Evolutionary conservation across 2,329 filamentous ascomycete genomes (phyloP).

Genomic region (Clathrospora elynae): DNA sequence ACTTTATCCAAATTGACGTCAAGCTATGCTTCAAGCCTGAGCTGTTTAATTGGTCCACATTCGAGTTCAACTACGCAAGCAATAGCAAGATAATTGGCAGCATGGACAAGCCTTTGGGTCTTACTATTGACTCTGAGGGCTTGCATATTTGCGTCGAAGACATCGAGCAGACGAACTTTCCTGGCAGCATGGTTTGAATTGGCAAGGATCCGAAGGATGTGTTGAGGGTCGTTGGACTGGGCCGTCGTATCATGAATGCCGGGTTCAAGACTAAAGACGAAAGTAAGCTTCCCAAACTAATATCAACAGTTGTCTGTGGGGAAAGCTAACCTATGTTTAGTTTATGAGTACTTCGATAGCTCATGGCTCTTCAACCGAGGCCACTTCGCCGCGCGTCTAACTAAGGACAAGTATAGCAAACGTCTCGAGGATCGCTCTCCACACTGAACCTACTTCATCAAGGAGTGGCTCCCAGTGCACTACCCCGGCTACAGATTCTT

Average conservation of each 20-base stretch:
- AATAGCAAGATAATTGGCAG: slow-evolving; percentile 31
- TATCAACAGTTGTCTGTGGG: background rate
- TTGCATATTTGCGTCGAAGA: slow-evolving; percentile 33
- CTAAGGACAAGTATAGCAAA: slow-evolving; percentile 24
- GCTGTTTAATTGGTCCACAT: slow-evolving; percentile 30
- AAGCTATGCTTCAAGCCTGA: slow-evolving; percentile 28
- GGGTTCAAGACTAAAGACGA: slow-evolving; percentile 26
- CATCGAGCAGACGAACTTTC: slow-evolving; percentile 27
- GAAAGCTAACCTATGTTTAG: slow-evolving; percentile 7
- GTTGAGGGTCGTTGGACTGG: slow-evolving; percentile 24
- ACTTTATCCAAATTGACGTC: slow-evolving; percentile 35
- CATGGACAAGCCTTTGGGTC: slow-evolving; percentile 34
- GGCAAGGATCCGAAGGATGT: slow-evolving; percentile 28
- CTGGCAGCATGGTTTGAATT: slow-evolving; percentile 31
- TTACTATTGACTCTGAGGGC: slow-evolving; percentile 32
- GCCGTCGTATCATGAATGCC: slow-evolving; percentile 23
- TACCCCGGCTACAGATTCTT: slow-evolving; percentile 19
- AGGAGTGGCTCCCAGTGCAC: slow-evolving; percentile 27
- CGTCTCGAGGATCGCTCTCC: slow-evolving; percentile 23
- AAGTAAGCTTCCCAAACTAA: slow-evolving; percentile 18
- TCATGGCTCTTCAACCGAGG: slow-evolving; percentile 35
- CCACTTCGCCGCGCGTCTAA: slow-evolving; percentile 27
- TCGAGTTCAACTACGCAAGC: slow-evolving; percentile 31
- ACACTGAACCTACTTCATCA: slow-evolving; percentile 30
- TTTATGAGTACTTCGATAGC: slow-evolving; percentile 27